These are phyloP conservation scores for Phytophthora sp. DNA, from an alignment of 352 stramenopile genomes.

Conservation along the genomic window DNA sequence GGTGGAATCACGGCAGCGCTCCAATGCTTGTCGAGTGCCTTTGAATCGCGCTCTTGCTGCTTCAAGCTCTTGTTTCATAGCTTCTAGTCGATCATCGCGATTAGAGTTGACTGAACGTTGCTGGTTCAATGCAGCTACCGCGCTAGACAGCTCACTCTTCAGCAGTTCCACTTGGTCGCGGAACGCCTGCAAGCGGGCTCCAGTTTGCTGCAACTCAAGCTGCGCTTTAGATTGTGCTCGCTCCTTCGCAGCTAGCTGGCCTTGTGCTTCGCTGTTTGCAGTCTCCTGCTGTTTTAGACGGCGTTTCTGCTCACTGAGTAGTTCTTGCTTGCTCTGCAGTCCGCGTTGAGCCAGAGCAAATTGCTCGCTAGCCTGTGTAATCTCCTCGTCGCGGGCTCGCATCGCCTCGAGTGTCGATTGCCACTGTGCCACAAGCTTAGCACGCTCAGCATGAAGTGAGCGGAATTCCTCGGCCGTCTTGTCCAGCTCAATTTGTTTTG, in stretches of 20 bases:
- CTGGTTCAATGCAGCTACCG: slow-evolving; percentile 84
- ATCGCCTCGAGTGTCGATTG: slow-evolving; percentile 95
- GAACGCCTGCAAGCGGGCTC: slow-evolving; percentile 78
- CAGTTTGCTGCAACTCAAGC: slow-evolving; percentile 66
- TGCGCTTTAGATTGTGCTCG: slow-evolving; percentile 73
- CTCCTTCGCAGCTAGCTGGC: slow-evolving; percentile 72
- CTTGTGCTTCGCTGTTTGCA: slow-evolving; percentile 86
- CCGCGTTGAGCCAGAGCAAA: slow-evolving; percentile 77
- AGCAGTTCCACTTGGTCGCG: slow-evolving; percentile 93
- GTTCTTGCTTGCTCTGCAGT: slow-evolving; percentile 67
- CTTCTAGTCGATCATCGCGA: slow-evolving; percentile 74
- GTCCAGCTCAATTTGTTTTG: slow-evolving; percentile 96
- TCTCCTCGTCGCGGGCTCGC: slow-evolving; percentile 92
- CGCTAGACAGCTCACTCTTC: slow-evolving; percentile 90
- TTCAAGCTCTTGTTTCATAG: slow-evolving; percentile 82
- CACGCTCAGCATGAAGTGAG: slow-evolving; percentile 92
- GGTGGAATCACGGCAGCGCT: slow-evolving; percentile 72
- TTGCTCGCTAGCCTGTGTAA: slow-evolving; percentile 89
- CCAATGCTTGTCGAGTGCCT: slow-evolving; percentile 77
- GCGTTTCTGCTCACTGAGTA: slow-evolving; percentile 77
- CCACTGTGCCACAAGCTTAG: slow-evolving; percentile 95
- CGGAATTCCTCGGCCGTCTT: slow-evolving; percentile 95
- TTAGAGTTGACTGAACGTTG: slow-evolving; percentile 83
- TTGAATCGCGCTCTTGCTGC: slow-evolving; percentile 75
- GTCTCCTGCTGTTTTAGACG: slow-evolving; percentile 86